Evolutionary conservation across 495 filamentous ascomycete genomes (phyloP).

Genomic region (Podospora pseudocomata): DNA sequence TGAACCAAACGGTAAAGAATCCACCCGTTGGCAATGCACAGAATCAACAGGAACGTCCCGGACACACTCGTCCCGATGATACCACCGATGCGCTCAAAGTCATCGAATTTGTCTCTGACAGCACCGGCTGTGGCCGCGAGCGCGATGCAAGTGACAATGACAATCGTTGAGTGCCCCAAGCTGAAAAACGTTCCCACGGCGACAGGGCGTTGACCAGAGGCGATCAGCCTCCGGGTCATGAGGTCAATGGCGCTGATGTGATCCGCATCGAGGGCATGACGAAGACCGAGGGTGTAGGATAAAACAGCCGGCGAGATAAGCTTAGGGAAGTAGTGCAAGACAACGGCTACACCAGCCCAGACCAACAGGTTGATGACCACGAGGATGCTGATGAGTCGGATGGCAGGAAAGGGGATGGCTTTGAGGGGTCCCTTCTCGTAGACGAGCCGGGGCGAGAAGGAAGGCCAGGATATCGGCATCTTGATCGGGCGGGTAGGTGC

Average conservation of each 20-base stretch:
- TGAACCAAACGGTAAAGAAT: slow-evolving; percentile 72
- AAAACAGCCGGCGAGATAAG: slow-evolving; percentile 75
- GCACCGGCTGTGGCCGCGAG: slow-evolving; percentile 87
- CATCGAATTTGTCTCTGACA: slow-evolving; percentile 71
- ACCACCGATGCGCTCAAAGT: slow-evolving; percentile 75
- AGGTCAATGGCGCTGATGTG: slow-evolving; percentile 96
- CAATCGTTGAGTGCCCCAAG: slow-evolving; percentile 90
- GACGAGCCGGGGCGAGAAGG: background rate
- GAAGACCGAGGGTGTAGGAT: slow-evolving; percentile 83
- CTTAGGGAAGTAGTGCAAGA: slow-evolving; percentile 54
- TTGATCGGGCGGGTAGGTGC: background rate
- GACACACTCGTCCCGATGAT: slow-evolving; percentile 85
- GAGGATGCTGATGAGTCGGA: slow-evolving; percentile 64
- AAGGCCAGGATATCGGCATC: background rate
- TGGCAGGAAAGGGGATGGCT: slow-evolving; percentile 58
- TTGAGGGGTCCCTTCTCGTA: slow-evolving; percentile 23
- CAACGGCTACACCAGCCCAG: slow-evolving; percentile 69
- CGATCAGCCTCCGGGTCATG: slow-evolving; percentile 89
- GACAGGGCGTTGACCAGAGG: slow-evolving; percentile 80
- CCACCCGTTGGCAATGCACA: slow-evolving; percentile 82
- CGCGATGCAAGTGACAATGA: slow-evolving; percentile 83
- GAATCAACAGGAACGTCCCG: slow-evolving; percentile 73
- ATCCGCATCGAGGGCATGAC: slow-evolving; percentile 94
- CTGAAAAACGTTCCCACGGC: slow-evolving; percentile 95
- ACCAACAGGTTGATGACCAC: slow-evolving; percentile 62